phyloP scores from a whole-genome alignment of 306 rosid species.

The Citrullus amarus region DNA sequence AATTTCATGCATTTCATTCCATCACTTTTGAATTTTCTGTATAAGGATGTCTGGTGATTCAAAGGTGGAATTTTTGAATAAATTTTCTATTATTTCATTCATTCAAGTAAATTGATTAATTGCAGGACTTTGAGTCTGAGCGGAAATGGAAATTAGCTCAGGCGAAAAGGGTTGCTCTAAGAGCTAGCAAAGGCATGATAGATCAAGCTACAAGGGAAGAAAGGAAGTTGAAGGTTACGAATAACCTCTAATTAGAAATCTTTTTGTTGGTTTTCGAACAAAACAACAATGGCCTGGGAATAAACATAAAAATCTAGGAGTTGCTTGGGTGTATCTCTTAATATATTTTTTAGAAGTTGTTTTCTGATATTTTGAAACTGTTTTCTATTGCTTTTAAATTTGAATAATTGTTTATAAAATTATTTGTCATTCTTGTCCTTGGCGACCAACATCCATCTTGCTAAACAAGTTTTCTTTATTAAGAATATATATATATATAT shows the following conservation, averaged over 20 bases:
- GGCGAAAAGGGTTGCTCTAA: slow-evolving; percentile 87
- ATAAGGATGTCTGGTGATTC: not conserved
- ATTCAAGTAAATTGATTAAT: slow-evolving; percentile 9
- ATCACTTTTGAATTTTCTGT: not conserved
- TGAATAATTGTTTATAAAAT: not conserved
- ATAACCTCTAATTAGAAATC: slow-evolving; percentile 20
- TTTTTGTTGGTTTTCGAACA: not conserved
- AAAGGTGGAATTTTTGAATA: not conserved
- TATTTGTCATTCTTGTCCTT: not conserved
- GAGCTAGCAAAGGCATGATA: slow-evolving; percentile 92
- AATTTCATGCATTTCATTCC: not conserved
- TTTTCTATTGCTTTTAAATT: not conserved
- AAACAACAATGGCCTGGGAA: not conserved
- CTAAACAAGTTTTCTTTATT: too few relatives aligned
- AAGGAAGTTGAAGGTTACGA: slow-evolving; percentile 80
- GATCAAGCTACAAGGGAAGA: slow-evolving; percentile 98
- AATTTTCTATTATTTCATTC: not conserved
- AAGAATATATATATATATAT: too few relatives aligned
- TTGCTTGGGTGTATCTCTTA: not conserved
- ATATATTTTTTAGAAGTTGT: not conserved
- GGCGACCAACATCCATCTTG: not conserved
- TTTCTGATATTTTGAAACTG: not conserved
- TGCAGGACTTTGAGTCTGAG: slow-evolving; percentile 94
- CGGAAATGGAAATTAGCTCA: slow-evolving; percentile 94
- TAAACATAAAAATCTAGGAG: not conserved